Base-by-base conservation (phyloP, 164 flowering plant genomes). In the Paratinospora sagittata region DNA sequence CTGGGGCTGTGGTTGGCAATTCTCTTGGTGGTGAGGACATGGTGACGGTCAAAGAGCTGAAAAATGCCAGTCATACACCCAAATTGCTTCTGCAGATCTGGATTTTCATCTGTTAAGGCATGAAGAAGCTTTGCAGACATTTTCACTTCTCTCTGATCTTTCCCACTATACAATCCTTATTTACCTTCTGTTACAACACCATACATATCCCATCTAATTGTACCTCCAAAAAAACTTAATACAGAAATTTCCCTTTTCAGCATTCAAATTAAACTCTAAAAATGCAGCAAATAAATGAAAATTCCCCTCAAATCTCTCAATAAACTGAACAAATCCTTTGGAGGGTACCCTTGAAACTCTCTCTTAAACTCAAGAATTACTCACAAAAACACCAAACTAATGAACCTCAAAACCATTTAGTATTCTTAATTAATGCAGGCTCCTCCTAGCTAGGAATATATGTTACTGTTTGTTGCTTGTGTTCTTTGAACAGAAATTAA, bases 1-100 rank as follows among this genome's bases (percentile, higher is more conserved):
- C 49, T 76, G 27, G 74, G 86, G 72, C 67, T 74, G 58, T 72
- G 77, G 74, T 79, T 65, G 45, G 67, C 71, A n/a, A 78, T 57
- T 33, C 89, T 81, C 58, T 83, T 83, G 65, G 82, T 76, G 11
- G 77, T 66, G 39, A 86, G 69, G 55, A 86, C 78, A 77, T 88
- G 86, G 65, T 83, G 87, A 63, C 97, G 89, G 73, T 88, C 92
- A 27, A 83, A 83, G 57, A 83, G 66, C 78, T 81, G 86, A 66
- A 83, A 81, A 27, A 83, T 81, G 68, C 86, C 86, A 70, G 78
- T 81, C 86, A 83, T 83, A 72, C 86, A 83, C n/a, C 86, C 84
- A 27, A 83, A 81, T 68, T 83, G 86, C 73, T 81, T 83, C 58
- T 79, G 78, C 76, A 83, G 73, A 70, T 83, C 86, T 63, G 82